Conservation (phyloP, 2,329 filamentous ascomycete genomes). For the Exophiala oligosperma region DNA sequence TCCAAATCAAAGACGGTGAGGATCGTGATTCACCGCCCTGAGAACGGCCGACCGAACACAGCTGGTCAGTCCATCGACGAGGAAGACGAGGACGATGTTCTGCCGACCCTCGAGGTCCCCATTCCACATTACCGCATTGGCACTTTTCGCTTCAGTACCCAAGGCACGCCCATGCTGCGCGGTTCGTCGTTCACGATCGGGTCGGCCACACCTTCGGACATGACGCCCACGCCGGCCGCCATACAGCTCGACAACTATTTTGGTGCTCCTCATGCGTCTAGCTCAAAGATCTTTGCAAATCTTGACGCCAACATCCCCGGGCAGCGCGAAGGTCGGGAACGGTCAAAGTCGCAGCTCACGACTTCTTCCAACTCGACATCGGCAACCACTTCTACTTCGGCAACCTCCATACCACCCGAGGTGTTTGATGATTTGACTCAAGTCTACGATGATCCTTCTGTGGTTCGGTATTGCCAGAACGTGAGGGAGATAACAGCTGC, state of each 20-base stretch:
- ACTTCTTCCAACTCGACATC: conserved; percentile 38
- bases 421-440: conserved; percentile 82
- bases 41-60: conserved; percentile 63
- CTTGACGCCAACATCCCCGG: conserved; percentile 5
- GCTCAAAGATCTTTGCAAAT: conserved; percentile 19
- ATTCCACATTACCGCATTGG: conserved; percentile 86
- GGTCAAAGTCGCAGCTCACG: conserved; percentile 23
- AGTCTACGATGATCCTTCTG: conserved; percentile 75
- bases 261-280: conserved; percentile 19
- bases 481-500: conserved; percentile 80
- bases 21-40: conserved; percentile 74
- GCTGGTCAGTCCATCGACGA: conserved; percentile 51
- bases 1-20: conserved; percentile 67
- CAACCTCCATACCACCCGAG: conserved; percentile 53
- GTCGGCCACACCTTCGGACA: conserved; percentile 48
- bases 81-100: conserved; percentile 31
- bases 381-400: conserved; percentile 27
- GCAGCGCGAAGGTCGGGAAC: not conserved
- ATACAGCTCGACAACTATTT: conserved; percentile 18
- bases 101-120: conserved; percentile 66
- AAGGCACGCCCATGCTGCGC: conserved; percentile 74
- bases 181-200: conserved; percentile 73
- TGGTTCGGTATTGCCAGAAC: conserved; percentile 76
- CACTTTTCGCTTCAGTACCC: conserved; percentile 74
- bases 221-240: conserved; percentile 40